Evolutionary conservation across 1,284 basidiomycete genomes (phyloP), one percentile per base, ranked within the genome.

Genomic region (Vanrija sp.): DNA sequence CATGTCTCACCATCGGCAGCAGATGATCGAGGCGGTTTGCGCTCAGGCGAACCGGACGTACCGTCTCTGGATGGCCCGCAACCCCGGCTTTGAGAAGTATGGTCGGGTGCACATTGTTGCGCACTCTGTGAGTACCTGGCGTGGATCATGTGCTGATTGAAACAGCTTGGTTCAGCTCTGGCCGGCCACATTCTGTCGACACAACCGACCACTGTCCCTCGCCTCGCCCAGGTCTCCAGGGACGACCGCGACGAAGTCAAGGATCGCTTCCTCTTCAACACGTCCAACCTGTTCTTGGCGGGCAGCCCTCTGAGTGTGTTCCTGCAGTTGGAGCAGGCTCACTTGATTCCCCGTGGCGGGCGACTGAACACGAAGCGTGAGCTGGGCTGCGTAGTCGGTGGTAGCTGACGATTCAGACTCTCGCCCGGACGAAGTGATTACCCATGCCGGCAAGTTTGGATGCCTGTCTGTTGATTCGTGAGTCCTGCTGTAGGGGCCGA

Each of bases 291-390:
- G 18, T 82, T 80, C 65, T 71, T 80, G 8, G 71, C 77, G 15
- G 82, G 82, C 6, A 79, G 78, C 49, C 82, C 82, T 1, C 68
- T 82, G 1, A 78, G 80, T 0, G 70, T 83, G 24, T 81, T 82
- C 63, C 68, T 81, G 12, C 80, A 80, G 56, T 67, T 83, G 6
- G 76, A 80, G 49, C 78, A 80, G 41, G 75, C 79, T 0, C 81
- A 81, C 57, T 62, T 82, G 16, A 80, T 82, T 57, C 80, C 82
- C 0, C 69, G 81, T 16, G 77, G 77, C 60, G 80, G 80, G 2
- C 63, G 78, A 42, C 78, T 78, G 49, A 58, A 79, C 43, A 78
- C 80, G 0, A 78, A 75, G 69, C 48, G 69, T 71, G 42, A 57
- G 69, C 12, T 39, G 24, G 35, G 9, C 9, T 14, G 31, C 12